These are phyloP conservation scores for Fusarium nurragi DNA, from an alignment of 2,329 filamentous ascomycete species.

Conservation along the genomic window DNA sequence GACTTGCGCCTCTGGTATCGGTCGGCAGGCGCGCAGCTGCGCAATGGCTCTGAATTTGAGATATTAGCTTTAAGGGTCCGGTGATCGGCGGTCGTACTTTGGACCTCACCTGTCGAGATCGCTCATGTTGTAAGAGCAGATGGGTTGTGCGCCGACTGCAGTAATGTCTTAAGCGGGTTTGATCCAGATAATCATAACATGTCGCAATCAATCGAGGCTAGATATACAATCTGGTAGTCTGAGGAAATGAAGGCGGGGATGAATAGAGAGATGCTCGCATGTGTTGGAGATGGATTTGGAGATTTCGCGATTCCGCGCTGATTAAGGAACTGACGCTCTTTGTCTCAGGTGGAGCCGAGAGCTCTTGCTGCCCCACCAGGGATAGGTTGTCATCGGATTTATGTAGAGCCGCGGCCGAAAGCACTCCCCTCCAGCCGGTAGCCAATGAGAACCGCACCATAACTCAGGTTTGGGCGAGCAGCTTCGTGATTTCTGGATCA, in stretches of 20 bases:
- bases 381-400: slow-evolving; percentile 20
- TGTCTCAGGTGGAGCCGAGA: slow-evolving; percentile 9
- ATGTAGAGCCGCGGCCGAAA: slow-evolving; percentile 18
- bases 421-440: slow-evolving; percentile 17
- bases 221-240: background rate
- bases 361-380: slow-evolving; percentile 14
- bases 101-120: slow-evolving; percentile 84
- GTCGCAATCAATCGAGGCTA: slow-evolving; percentile 16
- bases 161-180: slow-evolving; percentile 12
- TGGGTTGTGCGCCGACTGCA: slow-evolving; percentile 35
- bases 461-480: slow-evolving; percentile 36
- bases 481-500: slow-evolving; percentile 39
- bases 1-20: slow-evolving; percentile 94
- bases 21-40: slow-evolving; percentile 92
- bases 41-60: slow-evolving; percentile 78
- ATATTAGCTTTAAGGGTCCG: slow-evolving; percentile 20
- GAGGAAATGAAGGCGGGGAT: background rate
- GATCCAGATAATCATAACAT: slow-evolving; percentile 40
- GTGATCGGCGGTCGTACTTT: slow-evolving; percentile 5
- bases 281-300: slow-evolving; percentile 29
- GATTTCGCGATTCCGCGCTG: slow-evolving; percentile 30
- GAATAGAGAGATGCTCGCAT: slow-evolving; percentile 8
- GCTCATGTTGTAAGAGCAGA: slow-evolving; percentile 70
- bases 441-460: slow-evolving; percentile 39
- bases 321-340: slow-evolving; percentile 19